Conservation (phyloP, 2,329 filamentous ascomycete genomes). For the Epichloe scottii region DNA sequence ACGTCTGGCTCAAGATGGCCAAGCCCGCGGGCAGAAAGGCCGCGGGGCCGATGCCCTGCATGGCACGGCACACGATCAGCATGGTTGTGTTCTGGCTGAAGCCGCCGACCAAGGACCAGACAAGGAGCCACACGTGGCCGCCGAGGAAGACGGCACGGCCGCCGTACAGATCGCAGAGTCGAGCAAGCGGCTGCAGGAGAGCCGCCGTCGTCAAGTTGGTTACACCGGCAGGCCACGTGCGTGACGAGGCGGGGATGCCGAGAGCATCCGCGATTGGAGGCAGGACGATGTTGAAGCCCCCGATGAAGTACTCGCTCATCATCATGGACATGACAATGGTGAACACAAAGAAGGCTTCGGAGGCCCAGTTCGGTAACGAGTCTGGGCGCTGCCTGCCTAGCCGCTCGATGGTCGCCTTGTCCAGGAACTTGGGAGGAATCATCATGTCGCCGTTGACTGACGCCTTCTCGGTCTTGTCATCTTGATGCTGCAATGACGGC, state of each 20-base stretch:
- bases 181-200: conserved; percentile 51
- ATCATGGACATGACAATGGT: conserved; percentile 51
- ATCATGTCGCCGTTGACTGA: not conserved
- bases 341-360: conserved; percentile 51
- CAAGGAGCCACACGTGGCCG: conserved; percentile 50
- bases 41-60: conserved; percentile 62
- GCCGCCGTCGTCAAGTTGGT: conserved; percentile 45
- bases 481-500: not conserved
- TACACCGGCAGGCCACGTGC: conserved; percentile 52
- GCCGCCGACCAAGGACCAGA: conserved; percentile 58
- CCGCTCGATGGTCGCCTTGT: conserved; percentile 36
- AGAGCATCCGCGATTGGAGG: conserved; percentile 51
- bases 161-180: conserved; percentile 50
- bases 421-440: conserved; percentile 2
- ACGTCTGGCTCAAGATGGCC: conserved; percentile 56
- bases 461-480: not conserved
- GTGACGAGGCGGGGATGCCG: conserved; percentile 46
- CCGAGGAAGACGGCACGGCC: conserved; percentile 46
- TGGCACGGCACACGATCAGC: conserved; percentile 60
- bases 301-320: conserved; percentile 61
- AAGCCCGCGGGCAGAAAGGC: conserved; percentile 57
- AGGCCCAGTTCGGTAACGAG: conserved; percentile 36
- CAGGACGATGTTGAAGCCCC: conserved; percentile 62
- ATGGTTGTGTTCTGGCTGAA: conserved; percentile 56
- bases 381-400: conserved; percentile 50